Evolutionary conservation across 225 moss, liverwort and hornwort genomes (phyloP).

Genomic region (Polytrichum commune): DNA sequence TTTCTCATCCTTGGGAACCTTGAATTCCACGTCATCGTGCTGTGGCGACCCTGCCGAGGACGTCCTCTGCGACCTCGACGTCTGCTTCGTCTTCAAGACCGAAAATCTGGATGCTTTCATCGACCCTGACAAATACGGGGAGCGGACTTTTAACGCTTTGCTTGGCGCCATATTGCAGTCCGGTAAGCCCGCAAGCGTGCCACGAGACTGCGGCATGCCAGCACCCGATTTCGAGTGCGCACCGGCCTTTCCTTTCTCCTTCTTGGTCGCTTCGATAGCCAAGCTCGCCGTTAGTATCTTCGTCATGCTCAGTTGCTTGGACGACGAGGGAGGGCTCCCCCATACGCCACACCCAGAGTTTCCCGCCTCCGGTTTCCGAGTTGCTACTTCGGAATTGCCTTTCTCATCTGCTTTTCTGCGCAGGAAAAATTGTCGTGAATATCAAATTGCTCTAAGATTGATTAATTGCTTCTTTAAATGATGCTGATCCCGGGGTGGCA

Average conservation of each 20-base stretch:
- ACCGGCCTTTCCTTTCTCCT: constrained; percentile 12
- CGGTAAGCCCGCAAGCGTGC: constrained; percentile 16
- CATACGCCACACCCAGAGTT: neutral
- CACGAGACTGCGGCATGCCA: constrained; percentile 7
- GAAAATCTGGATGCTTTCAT: constrained; percentile 15
- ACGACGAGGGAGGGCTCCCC: constrained; percentile 20
- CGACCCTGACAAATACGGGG: constrained; percentile 16
- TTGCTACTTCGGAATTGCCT: constrained; percentile 12
- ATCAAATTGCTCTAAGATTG: neutral
- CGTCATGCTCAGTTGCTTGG: constrained; percentile 44
- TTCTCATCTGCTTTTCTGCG: constrained; percentile 23
- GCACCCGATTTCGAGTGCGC: constrained; percentile 13
- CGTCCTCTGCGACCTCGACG: constrained; percentile 13
- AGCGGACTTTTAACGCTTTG: constrained; percentile 16
- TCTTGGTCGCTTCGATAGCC: constrained; percentile 30
- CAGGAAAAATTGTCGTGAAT: constrained; percentile 3
- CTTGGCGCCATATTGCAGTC: constrained; percentile 21
- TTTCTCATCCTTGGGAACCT: constrained; percentile 29
- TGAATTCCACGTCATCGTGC: constrained; percentile 14
- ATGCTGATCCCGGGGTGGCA: too few species aligned
- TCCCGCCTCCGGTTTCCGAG: constrained; percentile 9
- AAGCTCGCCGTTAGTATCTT: constrained; percentile 40
- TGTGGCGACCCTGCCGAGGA: constrained; percentile 11
- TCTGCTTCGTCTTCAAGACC: constrained; percentile 14
- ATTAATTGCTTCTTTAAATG: too few species aligned